A percentile compares a stretch with the other conserved stretches of the same genome.
These are phyloP conservation scores for Geoglossum glabrum DNA, from an alignment of 495 filamentous ascomycete genomes.

Conservation along the genomic window DNA sequence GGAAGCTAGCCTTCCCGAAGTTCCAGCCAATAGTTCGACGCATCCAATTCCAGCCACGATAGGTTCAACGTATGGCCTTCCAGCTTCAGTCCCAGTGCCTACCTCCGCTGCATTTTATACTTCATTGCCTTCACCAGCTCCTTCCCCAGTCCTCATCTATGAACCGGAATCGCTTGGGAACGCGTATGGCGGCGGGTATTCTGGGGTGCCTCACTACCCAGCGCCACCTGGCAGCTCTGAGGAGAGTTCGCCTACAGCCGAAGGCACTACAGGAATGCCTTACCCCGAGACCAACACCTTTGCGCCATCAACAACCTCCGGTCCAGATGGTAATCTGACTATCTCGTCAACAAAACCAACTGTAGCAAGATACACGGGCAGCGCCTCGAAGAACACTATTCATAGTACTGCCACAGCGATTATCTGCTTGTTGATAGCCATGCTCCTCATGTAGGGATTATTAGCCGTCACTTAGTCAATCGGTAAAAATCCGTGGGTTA, in stretches of 20 bases:
- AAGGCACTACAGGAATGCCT: neutral
- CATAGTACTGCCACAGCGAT: neutral
- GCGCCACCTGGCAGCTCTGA: neutral
- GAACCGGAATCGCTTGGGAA: neutral
- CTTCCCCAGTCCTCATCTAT: neutral
- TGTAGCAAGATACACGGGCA: neutral
- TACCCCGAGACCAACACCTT: neutral
- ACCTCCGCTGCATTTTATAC: neutral
- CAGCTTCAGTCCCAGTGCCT: neutral
- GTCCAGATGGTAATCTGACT: neutral
- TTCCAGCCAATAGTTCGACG: neutral
- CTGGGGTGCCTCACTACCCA: neutral
- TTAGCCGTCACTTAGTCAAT: neutral
- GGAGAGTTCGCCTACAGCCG: neutral
- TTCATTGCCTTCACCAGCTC: neutral
- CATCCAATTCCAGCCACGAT: neutral
- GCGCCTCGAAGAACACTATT: neutral
- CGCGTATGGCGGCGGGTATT: slow-evolving; percentile 1
- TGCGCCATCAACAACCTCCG: neutral
- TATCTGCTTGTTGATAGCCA: neutral
- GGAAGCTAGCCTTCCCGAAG: neutral
- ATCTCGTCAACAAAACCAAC: neutral
- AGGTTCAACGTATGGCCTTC: neutral
- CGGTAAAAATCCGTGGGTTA: neutral
- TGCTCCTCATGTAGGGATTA: neutral